These are phyloP conservation scores for Bacterosira constricta DNA, from an alignment of 108 stramenopile genomes.

Conservation along the genomic window DNA sequence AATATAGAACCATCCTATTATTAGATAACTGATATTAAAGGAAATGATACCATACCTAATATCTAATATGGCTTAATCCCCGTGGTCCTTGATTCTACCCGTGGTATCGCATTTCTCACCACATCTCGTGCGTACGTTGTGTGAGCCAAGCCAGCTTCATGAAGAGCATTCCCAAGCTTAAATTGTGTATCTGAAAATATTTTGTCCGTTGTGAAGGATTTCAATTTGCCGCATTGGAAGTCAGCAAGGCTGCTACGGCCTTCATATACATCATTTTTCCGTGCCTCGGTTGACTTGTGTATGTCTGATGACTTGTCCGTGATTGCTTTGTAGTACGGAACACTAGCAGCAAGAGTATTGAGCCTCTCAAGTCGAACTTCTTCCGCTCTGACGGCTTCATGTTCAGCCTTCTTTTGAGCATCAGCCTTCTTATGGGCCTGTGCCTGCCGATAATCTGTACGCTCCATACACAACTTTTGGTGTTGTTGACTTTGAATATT, in stretches of 20 bases:
- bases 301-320: conserved; percentile 29
- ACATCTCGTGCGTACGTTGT: conserved; percentile 39
- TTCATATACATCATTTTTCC: conserved; percentile 43
- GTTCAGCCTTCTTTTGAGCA: neutral
- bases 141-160: conserved; percentile 44
- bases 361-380: conserved; percentile 33
- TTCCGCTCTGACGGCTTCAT: conserved; percentile 22
- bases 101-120: conserved; percentile 33
- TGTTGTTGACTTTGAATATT: conserved; percentile 11
- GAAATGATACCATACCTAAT: no score
- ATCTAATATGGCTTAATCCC: conserved; percentile 43
- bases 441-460: conserved; percentile 10
- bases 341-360: conserved; percentile 38
- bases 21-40: no score
- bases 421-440: conserved; percentile 4
- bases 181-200: conserved; percentile 49
- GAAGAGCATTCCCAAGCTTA: conserved; percentile 47
- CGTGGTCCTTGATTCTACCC: conserved; percentile 40
- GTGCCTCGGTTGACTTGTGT: conserved; percentile 43
- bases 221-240: conserved; percentile 41
- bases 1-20: no score
- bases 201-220: conserved; percentile 48
- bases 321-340: conserved; percentile 46
- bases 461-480: neutral
- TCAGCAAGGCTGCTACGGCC: conserved; percentile 33